Conservation (phyloP, 1,284 basidiomycete species). For the Boletus putidus region DNA sequence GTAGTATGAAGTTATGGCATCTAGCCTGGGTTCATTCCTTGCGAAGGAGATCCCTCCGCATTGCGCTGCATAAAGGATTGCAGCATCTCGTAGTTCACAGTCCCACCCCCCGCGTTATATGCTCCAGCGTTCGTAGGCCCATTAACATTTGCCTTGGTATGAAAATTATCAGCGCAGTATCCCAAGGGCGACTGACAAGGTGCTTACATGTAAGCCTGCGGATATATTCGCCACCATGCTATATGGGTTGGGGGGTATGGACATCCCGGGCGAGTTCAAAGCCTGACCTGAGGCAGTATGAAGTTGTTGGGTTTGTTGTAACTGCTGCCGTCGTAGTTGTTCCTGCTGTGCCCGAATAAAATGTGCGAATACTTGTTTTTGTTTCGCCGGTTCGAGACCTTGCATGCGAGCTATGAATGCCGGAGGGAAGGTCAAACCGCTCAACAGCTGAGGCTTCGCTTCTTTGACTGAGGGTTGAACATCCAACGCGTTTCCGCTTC, state of each 20-base stretch:
- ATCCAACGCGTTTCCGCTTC: conserved; percentile 22
- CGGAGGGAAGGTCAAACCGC: conserved; percentile 13
- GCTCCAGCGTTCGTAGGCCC: conserved; percentile 9
- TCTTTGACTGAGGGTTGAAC: conserved; percentile 22
- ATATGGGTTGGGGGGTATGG: conserved; percentile 17
- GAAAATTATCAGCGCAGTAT: conserved; percentile 9
- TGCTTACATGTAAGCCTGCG: conserved; percentile 25
- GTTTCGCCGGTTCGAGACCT: conserved; percentile 32
- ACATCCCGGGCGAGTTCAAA: conserved; percentile 15
- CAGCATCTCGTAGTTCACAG: conserved; percentile 55
- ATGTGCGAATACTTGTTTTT: conserved; percentile 20
- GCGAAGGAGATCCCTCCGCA: conserved; percentile 38
- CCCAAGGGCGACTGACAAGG: not conserved
- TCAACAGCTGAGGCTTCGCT: conserved; percentile 13
- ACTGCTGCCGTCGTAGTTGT: conserved; percentile 34
- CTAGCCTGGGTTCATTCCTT: conserved; percentile 25
- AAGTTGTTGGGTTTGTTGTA: conserved; percentile 35
- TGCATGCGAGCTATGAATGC: conserved; percentile 26
- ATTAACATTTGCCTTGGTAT: conserved; percentile 18
- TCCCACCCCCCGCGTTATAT: conserved; percentile 29
- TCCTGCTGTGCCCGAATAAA: conserved; percentile 28
- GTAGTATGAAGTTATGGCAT: not conserved
- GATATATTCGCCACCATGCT: conserved; percentile 13
- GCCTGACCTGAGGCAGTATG: conserved; percentile 15
- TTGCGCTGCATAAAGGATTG: conserved; percentile 64